Percentiles rank a stretch among this genome's conserved stretches.
These are phyloP conservation scores for Globisporangium radiosum DNA, from an alignment of 352 stramenopile species.

Conservation along the genomic window DNA sequence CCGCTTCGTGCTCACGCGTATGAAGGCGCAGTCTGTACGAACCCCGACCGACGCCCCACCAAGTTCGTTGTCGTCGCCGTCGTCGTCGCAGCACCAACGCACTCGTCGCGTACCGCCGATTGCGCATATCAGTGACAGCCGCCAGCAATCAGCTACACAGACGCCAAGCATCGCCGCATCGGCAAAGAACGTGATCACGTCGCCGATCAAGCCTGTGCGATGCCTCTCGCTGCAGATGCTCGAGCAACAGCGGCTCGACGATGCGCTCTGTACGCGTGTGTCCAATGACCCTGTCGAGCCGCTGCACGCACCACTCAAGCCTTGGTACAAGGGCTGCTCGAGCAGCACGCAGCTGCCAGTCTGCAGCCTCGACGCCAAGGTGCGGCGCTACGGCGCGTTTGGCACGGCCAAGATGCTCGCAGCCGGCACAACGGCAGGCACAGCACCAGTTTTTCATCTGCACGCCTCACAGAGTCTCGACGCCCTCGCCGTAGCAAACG, in stretches of 20 bases:
- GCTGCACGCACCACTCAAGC: slow-evolving; percentile 23
- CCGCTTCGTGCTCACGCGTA: slow-evolving; percentile 28
- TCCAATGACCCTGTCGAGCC: neutral
- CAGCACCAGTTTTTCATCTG: slow-evolving; percentile 19
- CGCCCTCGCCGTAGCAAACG: slow-evolving; percentile 19
- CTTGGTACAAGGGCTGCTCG: slow-evolving; percentile 49
- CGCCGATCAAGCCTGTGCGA: slow-evolving; percentile 18
- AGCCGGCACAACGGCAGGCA: slow-evolving; percentile 16
- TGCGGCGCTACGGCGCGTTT: slow-evolving; percentile 48
- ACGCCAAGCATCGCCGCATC: neutral
- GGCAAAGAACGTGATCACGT: slow-evolving; percentile 6
- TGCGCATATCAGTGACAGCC: neutral
- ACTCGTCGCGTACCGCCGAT: slow-evolving; percentile 5
- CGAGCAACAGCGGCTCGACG: slow-evolving; percentile 10
- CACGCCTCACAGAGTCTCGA: slow-evolving; percentile 33
- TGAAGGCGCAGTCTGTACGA: slow-evolving; percentile 15
- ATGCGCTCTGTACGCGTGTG: neutral
- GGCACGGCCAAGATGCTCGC: slow-evolving; percentile 35
- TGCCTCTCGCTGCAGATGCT: slow-evolving; percentile 29
- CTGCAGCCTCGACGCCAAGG: slow-evolving; percentile 38
- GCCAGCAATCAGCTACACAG: neutral
- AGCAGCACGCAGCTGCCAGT: slow-evolving; percentile 20
- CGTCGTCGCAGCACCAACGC: neutral
- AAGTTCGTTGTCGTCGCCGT: neutral
- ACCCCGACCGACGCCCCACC: slow-evolving; percentile 7